Percentiles rank a stretch among this genome's conserved stretches.
Conservation (phyloP, 148 eudicot genomes). For the Diospyros lotus region DNA sequence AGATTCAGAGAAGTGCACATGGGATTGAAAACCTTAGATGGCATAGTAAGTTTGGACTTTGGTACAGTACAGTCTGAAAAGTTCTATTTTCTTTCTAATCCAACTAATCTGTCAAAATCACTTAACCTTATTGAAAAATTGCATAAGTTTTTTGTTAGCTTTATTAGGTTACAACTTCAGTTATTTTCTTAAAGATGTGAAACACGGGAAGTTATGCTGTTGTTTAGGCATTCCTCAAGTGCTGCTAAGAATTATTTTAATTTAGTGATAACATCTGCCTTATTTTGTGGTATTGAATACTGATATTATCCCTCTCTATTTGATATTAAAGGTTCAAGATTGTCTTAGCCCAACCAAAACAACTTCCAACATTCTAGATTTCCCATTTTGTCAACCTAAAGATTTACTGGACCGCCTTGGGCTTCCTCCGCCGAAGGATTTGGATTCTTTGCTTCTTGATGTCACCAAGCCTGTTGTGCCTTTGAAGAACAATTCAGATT, state of each 20-base stretch:
- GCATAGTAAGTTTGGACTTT: no score
- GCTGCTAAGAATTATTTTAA: background rate
- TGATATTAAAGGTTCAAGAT: conserved; percentile 39
- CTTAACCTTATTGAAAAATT: background rate
- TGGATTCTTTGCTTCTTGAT: conserved; percentile 77
- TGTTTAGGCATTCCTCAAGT: background rate
- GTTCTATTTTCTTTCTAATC: no score
- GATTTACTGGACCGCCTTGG: conserved; percentile 58
- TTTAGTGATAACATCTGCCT: background rate
- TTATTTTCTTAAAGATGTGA: background rate
- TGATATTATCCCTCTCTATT: background rate
- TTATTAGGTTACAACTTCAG: background rate
- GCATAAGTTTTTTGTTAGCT: background rate
- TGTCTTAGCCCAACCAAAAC: conserved; percentile 29
- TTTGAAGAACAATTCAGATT: conserved; percentile 44
- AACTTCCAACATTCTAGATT: conserved; percentile 24
- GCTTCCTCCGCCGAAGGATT: conserved; percentile 73
- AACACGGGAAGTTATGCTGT: background rate
- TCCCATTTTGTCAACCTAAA: conserved; percentile 47
- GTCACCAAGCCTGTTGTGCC: conserved; percentile 44
- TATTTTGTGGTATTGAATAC: conserved; percentile 9
- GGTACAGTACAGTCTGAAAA: no score
- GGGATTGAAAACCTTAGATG: no score
- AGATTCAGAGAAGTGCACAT: no score
- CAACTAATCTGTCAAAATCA: background rate